Percentiles rank a stretch among this genome's conserved stretches.
Evolutionary conservation across 768 basidiomycete species (phyloP).

Genomic region (Mrakia gelida): DNA sequence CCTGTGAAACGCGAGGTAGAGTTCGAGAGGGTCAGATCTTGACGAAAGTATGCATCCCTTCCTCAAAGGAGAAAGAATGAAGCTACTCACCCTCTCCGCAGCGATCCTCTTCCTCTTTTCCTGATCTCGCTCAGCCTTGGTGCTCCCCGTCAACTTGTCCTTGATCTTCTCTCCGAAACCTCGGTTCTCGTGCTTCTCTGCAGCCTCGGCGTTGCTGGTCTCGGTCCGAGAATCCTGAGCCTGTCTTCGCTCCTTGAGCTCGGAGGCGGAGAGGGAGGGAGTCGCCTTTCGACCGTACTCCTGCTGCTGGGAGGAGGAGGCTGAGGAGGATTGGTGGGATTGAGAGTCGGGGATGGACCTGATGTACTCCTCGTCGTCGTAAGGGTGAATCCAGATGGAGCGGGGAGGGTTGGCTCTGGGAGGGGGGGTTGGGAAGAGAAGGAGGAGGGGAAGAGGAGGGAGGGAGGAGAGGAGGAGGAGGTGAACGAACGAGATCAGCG

Average conservation of each 20-base stretch:
- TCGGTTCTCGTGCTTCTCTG: conserved; percentile 29
- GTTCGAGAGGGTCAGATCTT: not conserved
- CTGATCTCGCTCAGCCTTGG: conserved; percentile 56
- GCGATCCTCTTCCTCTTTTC: conserved; percentile 43
- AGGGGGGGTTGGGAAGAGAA: too few relatives aligned
- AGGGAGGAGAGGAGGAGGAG: too few relatives aligned
- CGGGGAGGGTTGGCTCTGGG: conserved; percentile 55
- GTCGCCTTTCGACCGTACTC: not conserved
- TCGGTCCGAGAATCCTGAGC: not conserved
- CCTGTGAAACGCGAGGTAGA: not conserved
- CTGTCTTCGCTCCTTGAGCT: not conserved
- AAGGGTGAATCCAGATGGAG: conserved; percentile 68
- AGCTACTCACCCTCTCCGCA: conserved; percentile 20
- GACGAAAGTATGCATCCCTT: not conserved
- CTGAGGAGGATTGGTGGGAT: conserved; percentile 7
- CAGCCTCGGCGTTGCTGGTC: not conserved
- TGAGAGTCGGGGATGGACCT: conserved; percentile 55
- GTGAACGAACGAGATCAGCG: too few relatives aligned
- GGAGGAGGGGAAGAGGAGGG: too few relatives aligned
- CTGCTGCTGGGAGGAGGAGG: not conserved
- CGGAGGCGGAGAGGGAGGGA: not conserved
- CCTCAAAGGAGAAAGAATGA: not conserved
- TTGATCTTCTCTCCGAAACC: conserved; percentile 60
- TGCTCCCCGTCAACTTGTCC: conserved; percentile 58
- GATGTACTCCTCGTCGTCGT: conserved; percentile 64